Percentiles rank a stretch among this genome's conserved stretches.
Evolutionary conservation across 768 basidiomycete genomes (phyloP).

Genomic region (Pleurotus cornucopiae): DNA sequence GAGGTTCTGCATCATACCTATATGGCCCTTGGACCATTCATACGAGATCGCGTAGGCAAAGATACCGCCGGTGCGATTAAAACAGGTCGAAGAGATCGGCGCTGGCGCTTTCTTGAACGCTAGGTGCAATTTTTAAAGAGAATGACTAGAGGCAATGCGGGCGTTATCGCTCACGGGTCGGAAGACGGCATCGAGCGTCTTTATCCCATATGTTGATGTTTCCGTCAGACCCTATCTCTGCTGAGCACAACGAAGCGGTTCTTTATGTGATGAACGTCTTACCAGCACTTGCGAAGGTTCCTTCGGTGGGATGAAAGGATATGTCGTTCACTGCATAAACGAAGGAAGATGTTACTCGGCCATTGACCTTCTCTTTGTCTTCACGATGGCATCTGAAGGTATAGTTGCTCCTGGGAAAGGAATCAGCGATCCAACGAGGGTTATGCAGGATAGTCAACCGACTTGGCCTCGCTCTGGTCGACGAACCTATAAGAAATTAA

Average conservation of each 20-base stretch:
- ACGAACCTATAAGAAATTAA: conserved; percentile 53
- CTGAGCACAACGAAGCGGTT: too few relatives aligned
- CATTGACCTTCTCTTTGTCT: conserved; percentile 37
- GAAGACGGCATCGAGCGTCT: conserved; percentile 86
- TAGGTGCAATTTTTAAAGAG: not conserved
- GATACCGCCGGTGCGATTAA: conserved; percentile 85
- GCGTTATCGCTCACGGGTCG: conserved; percentile 34
- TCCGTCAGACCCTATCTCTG: conserved; percentile 64
- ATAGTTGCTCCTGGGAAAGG: conserved; percentile 59
- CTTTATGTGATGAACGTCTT: not conserved
- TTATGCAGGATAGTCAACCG: conserved; percentile 15
- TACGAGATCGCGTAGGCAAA: conserved; percentile 93
- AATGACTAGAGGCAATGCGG: not conserved
- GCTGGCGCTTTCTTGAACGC: conserved; percentile 60
- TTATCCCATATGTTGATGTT: conserved; percentile 95
- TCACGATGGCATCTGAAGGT: conserved; percentile 83
- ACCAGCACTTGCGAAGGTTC: conserved; percentile 77
- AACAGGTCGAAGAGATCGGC: conserved; percentile 76
- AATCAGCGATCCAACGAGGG: too few relatives aligned
- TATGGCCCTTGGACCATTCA: conserved; percentile 92
- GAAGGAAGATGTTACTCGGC: conserved; percentile 57
- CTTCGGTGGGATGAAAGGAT: conserved; percentile 78
- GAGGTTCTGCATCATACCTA: conserved; percentile 67
- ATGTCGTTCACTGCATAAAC: conserved; percentile 87
- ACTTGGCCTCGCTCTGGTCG: conserved; percentile 79